Conservation (phyloP, 2,329 filamentous ascomycete genomes). For the Periconia sp. region DNA sequence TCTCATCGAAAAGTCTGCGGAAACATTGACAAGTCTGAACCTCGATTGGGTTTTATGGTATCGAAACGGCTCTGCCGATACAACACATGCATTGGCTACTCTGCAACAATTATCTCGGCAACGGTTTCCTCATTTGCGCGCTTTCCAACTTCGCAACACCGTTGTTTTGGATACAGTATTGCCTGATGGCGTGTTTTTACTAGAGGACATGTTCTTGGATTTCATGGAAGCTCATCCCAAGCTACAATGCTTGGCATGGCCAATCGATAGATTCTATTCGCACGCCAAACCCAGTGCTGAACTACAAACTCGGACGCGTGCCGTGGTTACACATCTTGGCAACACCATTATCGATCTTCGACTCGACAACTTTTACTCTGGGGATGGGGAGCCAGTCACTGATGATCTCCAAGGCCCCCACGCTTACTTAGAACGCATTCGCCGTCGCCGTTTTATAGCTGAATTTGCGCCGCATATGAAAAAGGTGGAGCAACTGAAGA, state of each 20-base stretch:
- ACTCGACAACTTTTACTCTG: conserved; percentile 41
- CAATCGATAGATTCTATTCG: conserved; percentile 49
- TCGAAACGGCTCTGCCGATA: conserved; percentile 12
- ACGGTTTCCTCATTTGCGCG: conserved; percentile 46
- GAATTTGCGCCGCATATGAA: conserved; percentile 47
- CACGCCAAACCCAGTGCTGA: conserved; percentile 25
- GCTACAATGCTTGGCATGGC: conserved; percentile 50
- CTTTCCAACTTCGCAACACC: conserved; percentile 52
- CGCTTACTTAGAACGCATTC: conserved; percentile 22
- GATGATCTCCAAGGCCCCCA: conserved; percentile 21
- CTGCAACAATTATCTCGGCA: conserved; percentile 35
- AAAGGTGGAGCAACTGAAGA: conserved; percentile 47
- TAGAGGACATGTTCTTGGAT: conserved; percentile 40
- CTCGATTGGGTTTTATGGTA: conserved; percentile 41
- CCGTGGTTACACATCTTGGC: conserved; percentile 44
- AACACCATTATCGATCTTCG: conserved; percentile 46
- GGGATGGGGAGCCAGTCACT: conserved; percentile 32
- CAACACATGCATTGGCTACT: conserved; percentile 12
- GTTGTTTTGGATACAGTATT: conserved; percentile 41
- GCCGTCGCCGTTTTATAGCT: conserved; percentile 44
- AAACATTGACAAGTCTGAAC: conserved; percentile 35
- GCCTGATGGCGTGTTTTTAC: conserved; percentile 40
- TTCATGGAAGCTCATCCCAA: conserved; percentile 50
- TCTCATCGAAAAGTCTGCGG: conserved; percentile 21
- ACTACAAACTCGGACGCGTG: conserved; percentile 22